Conservation (phyloP, 495 filamentous ascomycete genomes). For the Oidiodendron maius region DNA sequence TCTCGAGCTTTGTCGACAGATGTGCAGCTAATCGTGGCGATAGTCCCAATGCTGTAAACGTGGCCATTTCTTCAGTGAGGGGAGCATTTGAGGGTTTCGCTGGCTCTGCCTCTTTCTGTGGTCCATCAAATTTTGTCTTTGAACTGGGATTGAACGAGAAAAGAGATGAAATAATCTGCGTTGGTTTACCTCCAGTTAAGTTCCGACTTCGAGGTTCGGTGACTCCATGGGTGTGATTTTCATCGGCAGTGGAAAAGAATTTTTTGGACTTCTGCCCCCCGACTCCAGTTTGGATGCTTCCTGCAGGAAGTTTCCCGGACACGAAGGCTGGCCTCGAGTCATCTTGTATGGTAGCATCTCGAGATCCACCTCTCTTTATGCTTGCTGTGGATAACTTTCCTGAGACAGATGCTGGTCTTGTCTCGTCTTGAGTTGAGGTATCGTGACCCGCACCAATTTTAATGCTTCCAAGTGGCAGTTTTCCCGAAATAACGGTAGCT, state of each 20-base stretch:
- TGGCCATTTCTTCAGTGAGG: conserved; percentile 71
- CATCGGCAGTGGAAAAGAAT: conserved; percentile 10
- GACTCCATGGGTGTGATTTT: conserved; percentile 15
- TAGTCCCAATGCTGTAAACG: conserved; percentile 76
- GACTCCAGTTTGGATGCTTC: conserved; percentile 11
- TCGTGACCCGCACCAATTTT: conserved; percentile 11
- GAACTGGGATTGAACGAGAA: conserved; percentile 82
- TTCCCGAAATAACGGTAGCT: conserved; percentile 14
- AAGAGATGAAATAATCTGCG: conserved; percentile 76
- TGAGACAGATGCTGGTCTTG: conserved; percentile 16
- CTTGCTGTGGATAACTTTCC: conserved; percentile 22
- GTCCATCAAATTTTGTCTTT: conserved; percentile 43
- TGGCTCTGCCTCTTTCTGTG: conserved; percentile 32
- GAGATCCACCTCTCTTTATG: conserved; percentile 20
- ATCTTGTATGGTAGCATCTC: conserved; percentile 6
- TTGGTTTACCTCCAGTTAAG: conserved; percentile 26
- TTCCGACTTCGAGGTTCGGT: conserved; percentile 15
- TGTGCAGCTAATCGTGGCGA: conserved; percentile 73
- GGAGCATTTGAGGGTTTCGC: conserved; percentile 92
- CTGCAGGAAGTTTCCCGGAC: conserved; percentile 17
- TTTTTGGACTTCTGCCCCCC: not conserved
- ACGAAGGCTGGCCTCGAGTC: conserved; percentile 12
- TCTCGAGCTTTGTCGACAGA: conserved; percentile 74
- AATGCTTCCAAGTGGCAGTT: conserved; percentile 17
- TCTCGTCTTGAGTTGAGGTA: conserved; percentile 10